Conservation (phyloP, 1,284 basidiomycete species). For the Tilletia indica region DNA sequence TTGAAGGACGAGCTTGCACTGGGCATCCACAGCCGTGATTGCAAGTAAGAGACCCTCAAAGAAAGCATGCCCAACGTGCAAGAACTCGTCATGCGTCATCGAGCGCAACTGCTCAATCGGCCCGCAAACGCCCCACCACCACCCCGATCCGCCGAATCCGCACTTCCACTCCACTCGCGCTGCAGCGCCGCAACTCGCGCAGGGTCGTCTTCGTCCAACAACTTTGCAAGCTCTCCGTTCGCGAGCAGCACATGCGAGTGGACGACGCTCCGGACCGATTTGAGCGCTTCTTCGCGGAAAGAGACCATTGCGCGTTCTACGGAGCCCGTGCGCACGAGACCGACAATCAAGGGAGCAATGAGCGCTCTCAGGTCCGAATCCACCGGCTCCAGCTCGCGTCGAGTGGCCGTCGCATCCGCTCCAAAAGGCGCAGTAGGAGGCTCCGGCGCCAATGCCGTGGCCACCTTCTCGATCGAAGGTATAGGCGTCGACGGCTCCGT, state of each 20-base stretch:
- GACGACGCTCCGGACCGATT: constrained; percentile 65
- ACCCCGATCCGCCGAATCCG: not conserved
- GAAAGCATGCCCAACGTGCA: constrained; percentile 66
- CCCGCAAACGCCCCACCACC: constrained; percentile 3
- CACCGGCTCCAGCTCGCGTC: constrained; percentile 8
- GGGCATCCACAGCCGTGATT: constrained; percentile 70
- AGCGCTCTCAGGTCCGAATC: constrained; percentile 61
- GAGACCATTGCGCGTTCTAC: constrained; percentile 69
- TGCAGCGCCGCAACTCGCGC: constrained; percentile 54
- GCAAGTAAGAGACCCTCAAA: constrained; percentile 69
- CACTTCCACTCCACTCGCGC: constrained; percentile 2
- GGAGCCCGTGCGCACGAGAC: constrained; percentile 72
- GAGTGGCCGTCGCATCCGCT: not conserved
- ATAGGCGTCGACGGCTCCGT: not conserved
- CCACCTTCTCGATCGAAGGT: not conserved
- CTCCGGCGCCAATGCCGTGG: constrained; percentile 20
- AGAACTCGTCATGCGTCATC: constrained; percentile 71
- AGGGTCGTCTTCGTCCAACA: constrained; percentile 53
- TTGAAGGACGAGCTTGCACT: constrained; percentile 66
- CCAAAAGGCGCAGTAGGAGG: constrained; percentile 20
- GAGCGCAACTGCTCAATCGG: constrained; percentile 63
- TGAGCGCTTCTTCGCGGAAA: constrained; percentile 75
- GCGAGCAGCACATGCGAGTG: constrained; percentile 20
- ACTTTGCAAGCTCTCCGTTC: constrained; percentile 30
- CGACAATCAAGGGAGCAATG: constrained; percentile 70